These are phyloP conservation scores for Violaceomyces palustris DNA, from an alignment of 1,284 basidiomycete species.

Conservation along the genomic window DNA sequence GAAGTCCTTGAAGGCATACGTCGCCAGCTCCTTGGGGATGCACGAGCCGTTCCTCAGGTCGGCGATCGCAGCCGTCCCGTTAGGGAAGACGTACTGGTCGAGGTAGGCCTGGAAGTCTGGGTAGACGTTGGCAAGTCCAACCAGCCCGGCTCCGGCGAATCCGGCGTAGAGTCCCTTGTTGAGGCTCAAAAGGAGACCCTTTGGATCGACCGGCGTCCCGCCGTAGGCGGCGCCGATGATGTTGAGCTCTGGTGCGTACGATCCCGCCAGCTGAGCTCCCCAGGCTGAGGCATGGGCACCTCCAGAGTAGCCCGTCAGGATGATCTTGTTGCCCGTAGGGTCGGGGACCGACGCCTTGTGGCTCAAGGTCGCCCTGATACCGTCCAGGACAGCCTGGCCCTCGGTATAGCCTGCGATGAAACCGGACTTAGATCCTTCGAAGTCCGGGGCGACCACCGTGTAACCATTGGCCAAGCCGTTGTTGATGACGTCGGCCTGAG, in stretches of 20 bases:
- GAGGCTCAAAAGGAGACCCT: slow-evolving; percentile 19
- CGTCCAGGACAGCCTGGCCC: slow-evolving; percentile 36
- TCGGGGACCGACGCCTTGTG: slow-evolving; percentile 8
- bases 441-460: slow-evolving; percentile 42
- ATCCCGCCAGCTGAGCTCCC: slow-evolving; percentile 13
- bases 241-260: slow-evolving; percentile 40
- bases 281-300: slow-evolving; percentile 38
- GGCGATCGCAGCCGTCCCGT: no score
- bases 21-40: slow-evolving; percentile 8
- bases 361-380: slow-evolving; percentile 26
- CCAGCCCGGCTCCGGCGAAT: slow-evolving; percentile 34
- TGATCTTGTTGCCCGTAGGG: slow-evolving; percentile 10
- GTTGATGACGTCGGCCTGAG: slow-evolving; percentile 20
- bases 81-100: no score
- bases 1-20: slow-evolving; percentile 14
- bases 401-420: slow-evolving; percentile 37
- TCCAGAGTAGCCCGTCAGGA: slow-evolving; percentile 34
- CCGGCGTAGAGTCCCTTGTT: slow-evolving; percentile 32
- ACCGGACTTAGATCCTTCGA: slow-evolving; percentile 29
- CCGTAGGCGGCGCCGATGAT: slow-evolving; percentile 39
- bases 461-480: slow-evolving; percentile 38
- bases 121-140: slow-evolving; percentile 19
- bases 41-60: slow-evolving; percentile 18
- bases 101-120: slow-evolving; percentile 17
- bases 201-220: slow-evolving; percentile 36